Conservation (phyloP, 331 rosid species). For the Malus hybrid region DNA sequence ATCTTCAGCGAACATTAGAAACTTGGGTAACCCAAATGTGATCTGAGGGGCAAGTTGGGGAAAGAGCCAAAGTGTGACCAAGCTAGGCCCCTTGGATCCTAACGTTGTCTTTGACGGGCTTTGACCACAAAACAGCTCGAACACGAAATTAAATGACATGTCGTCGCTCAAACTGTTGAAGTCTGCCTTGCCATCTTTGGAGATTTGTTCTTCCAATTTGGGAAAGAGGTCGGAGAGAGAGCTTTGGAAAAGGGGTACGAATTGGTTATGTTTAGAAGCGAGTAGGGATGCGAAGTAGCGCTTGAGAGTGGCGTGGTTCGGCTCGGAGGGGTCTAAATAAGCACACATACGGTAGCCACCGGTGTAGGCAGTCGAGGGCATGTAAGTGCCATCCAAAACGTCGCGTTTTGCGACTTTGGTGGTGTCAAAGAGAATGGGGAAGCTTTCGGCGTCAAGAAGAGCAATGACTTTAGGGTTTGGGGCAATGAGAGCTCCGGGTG, state of each 20-base stretch:
- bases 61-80: conserved; percentile 32
- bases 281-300: conserved; percentile 37
- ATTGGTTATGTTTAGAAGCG: conserved; percentile 24
- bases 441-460: conserved; percentile 52
- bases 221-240: conserved; percentile 36
- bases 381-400: conserved; percentile 79
- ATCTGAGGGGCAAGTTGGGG: conserved; percentile 50
- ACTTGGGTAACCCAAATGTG: conserved; percentile 31
- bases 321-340: conserved; percentile 64
- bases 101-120: conserved; percentile 19
- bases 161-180: conserved; percentile 37
- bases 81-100: conserved; percentile 30
- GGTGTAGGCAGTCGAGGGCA: conserved; percentile 62
- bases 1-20: conserved; percentile 38
- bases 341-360: conserved; percentile 66
- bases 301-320: conserved; percentile 44
- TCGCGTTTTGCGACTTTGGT: conserved; percentile 49
- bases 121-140: conserved; percentile 34
- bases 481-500: conserved; percentile 67
- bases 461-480: conserved; percentile 45
- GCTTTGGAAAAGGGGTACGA: conserved; percentile 37
- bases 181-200: conserved; percentile 16
- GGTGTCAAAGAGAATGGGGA: conserved; percentile 55
- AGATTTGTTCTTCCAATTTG: conserved; percentile 28
- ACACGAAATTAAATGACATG: conserved; percentile 42